Evolutionary conservation across 2,329 filamentous ascomycete species (phyloP).

Genomic region (Colletotrichum tropicale): DNA sequence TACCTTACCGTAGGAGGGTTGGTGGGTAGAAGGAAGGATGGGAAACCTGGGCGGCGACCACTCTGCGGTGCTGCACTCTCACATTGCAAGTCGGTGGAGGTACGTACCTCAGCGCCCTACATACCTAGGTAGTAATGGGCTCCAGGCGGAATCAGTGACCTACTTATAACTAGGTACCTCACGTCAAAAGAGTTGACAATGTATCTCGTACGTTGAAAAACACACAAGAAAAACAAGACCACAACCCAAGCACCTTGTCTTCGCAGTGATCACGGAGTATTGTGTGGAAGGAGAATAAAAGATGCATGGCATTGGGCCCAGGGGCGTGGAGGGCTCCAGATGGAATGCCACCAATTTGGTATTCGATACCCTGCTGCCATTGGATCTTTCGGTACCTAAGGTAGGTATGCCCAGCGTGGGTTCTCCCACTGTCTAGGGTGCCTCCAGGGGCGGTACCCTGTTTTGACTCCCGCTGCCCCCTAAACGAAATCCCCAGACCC

Average conservation of each 20-base stretch:
- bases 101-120: not conserved
- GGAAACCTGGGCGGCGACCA: not conserved
- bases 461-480: not conserved
- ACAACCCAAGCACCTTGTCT: not conserved
- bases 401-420: not conserved
- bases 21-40: constrained; percentile 5
- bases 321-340: not conserved
- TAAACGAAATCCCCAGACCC: not conserved
- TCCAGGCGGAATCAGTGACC: too few relatives aligned
- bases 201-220: not conserved
- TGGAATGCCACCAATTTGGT: not conserved
- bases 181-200: not conserved
- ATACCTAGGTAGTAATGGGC: not conserved
- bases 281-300: not conserved
- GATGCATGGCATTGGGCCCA: not conserved
- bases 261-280: not conserved
- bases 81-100: not conserved
- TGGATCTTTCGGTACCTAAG: not conserved
- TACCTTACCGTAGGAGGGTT: not conserved
- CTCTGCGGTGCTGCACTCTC: not conserved
- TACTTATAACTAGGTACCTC: too few relatives aligned
- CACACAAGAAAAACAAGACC: not conserved
- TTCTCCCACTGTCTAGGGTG: not conserved
- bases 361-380: not conserved
- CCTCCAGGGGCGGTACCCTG: not conserved